Evolutionary conservation across 208 protist genomes (phyloP), one percentile per base, ranked within the genome.

Genomic region (Leishmania tarentolae): DNA sequence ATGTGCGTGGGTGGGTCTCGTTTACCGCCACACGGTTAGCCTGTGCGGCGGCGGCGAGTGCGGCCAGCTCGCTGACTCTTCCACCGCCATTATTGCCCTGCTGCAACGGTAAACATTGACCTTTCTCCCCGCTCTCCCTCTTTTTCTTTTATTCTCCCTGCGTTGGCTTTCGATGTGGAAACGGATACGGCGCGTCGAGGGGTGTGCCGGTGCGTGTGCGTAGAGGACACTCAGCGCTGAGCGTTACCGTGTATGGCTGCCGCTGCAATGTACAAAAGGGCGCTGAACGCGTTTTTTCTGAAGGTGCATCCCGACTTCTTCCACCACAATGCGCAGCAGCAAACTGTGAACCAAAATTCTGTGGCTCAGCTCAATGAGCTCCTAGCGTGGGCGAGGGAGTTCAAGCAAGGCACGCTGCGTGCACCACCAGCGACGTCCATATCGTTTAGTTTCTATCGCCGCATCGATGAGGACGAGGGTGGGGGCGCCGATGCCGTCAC

Each of bases 261-360:
- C 52, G 24, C 52, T 1, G 40, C 17, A 42, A 98, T 98, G 93
- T 98, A 98, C 88, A 98, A 98, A 85, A 96, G 95, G 76, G 94
- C 95, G 0, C 89, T 98, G 57, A 94, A 97, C 76, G 87, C 92
- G 79, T 98, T 98, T 73, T 97, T 98, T 74, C 82, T 98, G 68
- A 97, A 97, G 86, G 93, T 97, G n/a, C 95, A 98, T 73, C 95
- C 95, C 13, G 95, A 98, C 78, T 97, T 98, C 56, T 98, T 98
- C 69, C 88, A 96, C 76, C 85, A 93, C 81, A 96, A 96, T 83
- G 84, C 79, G 21, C 81, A 86, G 75, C 92, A 96, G 79, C 95
- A 97, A 79, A 53, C 81, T 4, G 81, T 90, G 31, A 98, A 98
- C 75, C 94, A 98, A 73, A 92, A 93, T 46, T 88, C 94, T 24